phyloP scores from a whole-genome alignment of 2,329 filamentous ascomycete species.

The Pseudocercospora eumusae region DNA sequence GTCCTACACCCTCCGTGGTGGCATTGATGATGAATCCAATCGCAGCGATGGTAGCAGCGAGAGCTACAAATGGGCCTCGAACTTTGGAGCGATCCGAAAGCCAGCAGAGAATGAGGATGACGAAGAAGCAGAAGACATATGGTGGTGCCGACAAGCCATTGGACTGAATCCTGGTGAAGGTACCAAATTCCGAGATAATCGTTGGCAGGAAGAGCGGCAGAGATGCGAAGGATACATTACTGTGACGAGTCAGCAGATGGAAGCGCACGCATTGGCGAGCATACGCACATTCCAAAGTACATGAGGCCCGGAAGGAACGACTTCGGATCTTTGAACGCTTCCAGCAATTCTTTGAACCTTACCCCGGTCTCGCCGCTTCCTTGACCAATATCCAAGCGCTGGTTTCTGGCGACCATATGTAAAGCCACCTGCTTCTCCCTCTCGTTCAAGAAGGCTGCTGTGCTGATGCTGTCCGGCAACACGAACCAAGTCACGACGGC shows the following conservation, averaged over 20 bases:
- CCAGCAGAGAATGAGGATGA: conserved; percentile 42
- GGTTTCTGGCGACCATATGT: conserved; percentile 27
- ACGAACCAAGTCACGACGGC: conserved; percentile 55
- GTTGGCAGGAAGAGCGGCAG: conserved; percentile 54
- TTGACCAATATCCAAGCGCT: conserved; percentile 24
- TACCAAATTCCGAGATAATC: conserved; percentile 69
- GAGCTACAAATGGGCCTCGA: conserved; percentile 45
- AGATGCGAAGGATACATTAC: conserved; percentile 64
- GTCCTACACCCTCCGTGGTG: conserved; percentile 38
- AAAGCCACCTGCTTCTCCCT: conserved; percentile 47
- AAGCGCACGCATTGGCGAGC: not conserved
- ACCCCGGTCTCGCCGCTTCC: conserved; percentile 23
- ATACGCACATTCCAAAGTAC: conserved; percentile 30
- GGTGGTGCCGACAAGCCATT: conserved; percentile 46
- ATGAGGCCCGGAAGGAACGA: conserved; percentile 25
- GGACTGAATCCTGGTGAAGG: conserved; percentile 40
- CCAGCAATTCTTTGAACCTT: conserved; percentile 24
- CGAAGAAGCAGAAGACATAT: conserved; percentile 46
- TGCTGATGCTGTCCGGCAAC: conserved; percentile 50
- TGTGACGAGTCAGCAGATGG: conserved; percentile 2
- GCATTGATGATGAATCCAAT: conserved; percentile 48
- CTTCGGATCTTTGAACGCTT: conserved; percentile 30
- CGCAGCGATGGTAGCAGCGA: conserved; percentile 41
- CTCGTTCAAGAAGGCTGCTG: conserved; percentile 47
- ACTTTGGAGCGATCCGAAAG: conserved; percentile 43